phyloP scores from a whole-genome alignment of 2,329 filamentous ascomycete genomes.

The Rhynchosporium agropyri region DNA sequence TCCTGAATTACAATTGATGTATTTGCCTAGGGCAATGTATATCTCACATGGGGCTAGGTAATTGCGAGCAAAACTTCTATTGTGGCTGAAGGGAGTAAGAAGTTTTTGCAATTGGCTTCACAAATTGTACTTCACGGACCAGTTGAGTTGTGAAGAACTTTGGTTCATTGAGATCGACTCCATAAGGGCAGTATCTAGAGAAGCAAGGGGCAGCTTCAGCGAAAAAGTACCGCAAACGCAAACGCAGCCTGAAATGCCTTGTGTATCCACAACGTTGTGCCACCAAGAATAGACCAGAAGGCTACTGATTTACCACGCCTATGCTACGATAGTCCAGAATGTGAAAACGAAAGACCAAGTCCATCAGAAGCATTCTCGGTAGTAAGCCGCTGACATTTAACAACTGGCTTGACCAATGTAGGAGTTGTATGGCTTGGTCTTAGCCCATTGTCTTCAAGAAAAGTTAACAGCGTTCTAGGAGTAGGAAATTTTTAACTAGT shows the following conservation, averaged over 20 bases:
- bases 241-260: neutral
- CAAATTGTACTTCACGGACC: neutral
- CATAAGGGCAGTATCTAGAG: neutral
- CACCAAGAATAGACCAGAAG: neutral
- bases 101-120: neutral
- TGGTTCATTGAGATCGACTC: constrained; percentile 4
- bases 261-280: neutral
- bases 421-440: neutral
- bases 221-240: neutral
- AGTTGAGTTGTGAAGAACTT: neutral
- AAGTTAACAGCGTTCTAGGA: neutral
- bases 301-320: neutral
- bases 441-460: neutral
- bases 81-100: neutral
- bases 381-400: neutral
- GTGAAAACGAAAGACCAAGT: neutral
- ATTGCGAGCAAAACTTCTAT: no score
- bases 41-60: no score
- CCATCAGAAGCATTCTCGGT: neutral
- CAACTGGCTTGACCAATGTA: neutral
- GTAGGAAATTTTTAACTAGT: neutral
- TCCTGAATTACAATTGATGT: no score
- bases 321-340: neutral
- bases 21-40: no score
- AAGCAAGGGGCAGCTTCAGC: constrained; percentile 10